A percentile compares a stretch with the other conserved stretches of the same genome.
phyloP scores from a whole-genome alignment of 2,329 filamentous ascomycete genomes.

The Talaromyces pinophilus region DNA sequence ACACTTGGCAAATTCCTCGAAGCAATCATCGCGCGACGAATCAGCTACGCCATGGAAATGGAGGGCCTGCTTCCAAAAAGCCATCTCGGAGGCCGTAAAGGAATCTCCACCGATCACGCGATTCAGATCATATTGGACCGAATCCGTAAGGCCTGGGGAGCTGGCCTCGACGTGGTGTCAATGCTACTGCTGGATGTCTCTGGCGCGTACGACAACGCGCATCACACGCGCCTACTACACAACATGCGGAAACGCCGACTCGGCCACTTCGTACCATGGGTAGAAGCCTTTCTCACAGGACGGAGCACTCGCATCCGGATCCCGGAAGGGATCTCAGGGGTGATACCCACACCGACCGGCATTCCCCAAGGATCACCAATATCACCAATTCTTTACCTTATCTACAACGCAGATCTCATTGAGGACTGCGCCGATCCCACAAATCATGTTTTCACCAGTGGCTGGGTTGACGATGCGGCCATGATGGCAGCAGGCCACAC shows the following conservation, averaged over 20 bases:
- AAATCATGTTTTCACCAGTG: neutral
- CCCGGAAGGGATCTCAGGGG: neutral
- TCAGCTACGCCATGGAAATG: neutral
- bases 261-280: neutral
- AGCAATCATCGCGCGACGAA: neutral
- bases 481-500: neutral
- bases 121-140: neutral
- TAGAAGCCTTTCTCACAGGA: neutral
- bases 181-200: neutral
- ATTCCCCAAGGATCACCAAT: constrained; percentile 1
- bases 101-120: neutral
- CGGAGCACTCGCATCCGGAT: neutral
- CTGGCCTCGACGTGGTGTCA: rapidly evolving
- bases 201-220: neutral
- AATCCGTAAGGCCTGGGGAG: neutral
- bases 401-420: neutral
- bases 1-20: neutral
- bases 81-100: neutral
- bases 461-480: neutral
- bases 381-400: neutral
- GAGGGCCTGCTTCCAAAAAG: neutral
- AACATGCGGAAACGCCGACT: neutral
- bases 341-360: neutral
- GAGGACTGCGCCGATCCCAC: neutral
- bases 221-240: neutral